Conservation (phyloP, 1,284 basidiomycete species). For the Sphaerobolus stellatus region DNA sequence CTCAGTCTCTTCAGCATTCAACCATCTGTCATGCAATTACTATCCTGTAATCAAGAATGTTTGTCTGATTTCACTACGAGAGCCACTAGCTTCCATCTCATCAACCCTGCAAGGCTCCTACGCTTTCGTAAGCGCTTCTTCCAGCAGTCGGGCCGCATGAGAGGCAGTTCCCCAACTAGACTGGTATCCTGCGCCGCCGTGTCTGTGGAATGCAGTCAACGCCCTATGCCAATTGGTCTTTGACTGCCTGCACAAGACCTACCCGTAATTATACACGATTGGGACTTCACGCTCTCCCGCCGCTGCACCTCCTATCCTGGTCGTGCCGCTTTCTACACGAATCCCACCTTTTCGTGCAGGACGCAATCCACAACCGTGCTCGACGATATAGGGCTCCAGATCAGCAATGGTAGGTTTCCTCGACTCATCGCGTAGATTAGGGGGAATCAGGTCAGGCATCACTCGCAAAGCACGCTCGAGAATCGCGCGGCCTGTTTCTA, state of each 20-base stretch:
- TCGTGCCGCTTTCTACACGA: constrained; percentile 38
- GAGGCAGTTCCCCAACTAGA: constrained; percentile 72
- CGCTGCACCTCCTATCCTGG: constrained; percentile 18
- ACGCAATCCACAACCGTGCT: constrained; percentile 60
- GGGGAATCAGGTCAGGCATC: constrained; percentile 67
- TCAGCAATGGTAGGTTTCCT: constrained; percentile 57
- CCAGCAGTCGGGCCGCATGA: constrained; percentile 53
- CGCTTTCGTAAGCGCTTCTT: constrained; percentile 35
- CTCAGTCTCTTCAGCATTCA: not conserved
- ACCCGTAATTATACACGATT: constrained; percentile 50
- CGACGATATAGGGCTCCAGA: constrained; percentile 58
- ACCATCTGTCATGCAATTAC: not conserved
- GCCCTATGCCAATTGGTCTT: not conserved
- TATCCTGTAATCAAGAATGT: not conserved
- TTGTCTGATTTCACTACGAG: too few relatives aligned
- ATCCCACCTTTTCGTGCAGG: constrained; percentile 49
- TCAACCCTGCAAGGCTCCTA: too few relatives aligned
- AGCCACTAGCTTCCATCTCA: too few relatives aligned
- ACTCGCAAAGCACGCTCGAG: constrained; percentile 55
- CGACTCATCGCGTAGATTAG: constrained; percentile 26
- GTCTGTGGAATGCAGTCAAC: constrained; percentile 30
- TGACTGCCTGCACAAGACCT: constrained; percentile 16
- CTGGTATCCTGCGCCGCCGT: constrained; percentile 68
- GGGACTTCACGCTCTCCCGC: constrained; percentile 28
- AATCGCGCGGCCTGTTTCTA: constrained; percentile 60